phyloP scores from a whole-genome alignment of 2,329 filamentous ascomycete genomes.

The Tolypocladium pustulatum region DNA sequence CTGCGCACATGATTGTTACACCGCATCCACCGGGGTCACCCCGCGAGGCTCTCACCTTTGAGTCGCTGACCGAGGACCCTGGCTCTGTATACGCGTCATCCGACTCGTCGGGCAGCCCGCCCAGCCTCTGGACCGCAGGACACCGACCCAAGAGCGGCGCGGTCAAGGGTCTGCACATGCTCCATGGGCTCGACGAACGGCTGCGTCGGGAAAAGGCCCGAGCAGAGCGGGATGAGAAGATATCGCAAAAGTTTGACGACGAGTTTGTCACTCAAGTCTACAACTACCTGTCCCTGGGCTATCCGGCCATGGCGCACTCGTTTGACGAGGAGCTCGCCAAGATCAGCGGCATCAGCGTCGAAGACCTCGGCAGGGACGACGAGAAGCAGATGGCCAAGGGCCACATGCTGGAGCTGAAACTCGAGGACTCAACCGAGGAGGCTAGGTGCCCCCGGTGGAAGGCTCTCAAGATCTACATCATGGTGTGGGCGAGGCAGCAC shows the following conservation, averaged over 20 bases:
- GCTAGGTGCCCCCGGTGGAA: conserved; percentile 64
- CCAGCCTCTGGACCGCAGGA: conserved; percentile 11
- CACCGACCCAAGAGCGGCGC: conserved; percentile 17
- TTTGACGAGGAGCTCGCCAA: conserved; percentile 81
- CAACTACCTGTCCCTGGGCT: conserved; percentile 90
- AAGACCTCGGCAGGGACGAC: conserved; percentile 65
- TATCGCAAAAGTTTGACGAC: conserved; percentile 63
- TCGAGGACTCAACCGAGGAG: conserved; percentile 29
- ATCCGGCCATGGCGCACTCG: conserved; percentile 70
- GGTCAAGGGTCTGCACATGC: conserved; percentile 35
- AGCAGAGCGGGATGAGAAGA: conserved; percentile 41
- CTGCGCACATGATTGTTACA: conserved; percentile 39
- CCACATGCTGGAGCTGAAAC: conserved; percentile 54
- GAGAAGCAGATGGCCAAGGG: conserved; percentile 51
- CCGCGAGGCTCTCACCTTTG: conserved; percentile 33
- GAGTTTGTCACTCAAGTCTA: conserved; percentile 89
- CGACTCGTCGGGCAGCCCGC: conserved; percentile 8
- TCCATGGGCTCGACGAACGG: conserved; percentile 41
- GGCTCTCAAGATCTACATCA: conserved; percentile 73
- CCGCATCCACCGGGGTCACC: conserved; percentile 31
- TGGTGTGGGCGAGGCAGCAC: conserved; percentile 83
- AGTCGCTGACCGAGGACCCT: conserved; percentile 30
- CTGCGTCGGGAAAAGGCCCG: conserved; percentile 37
- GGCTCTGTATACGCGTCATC: conserved; percentile 14
- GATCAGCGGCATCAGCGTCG: conserved; percentile 60